phyloP scores from a whole-genome alignment of 495 filamentous ascomycete genomes.

The Penicillium fimorum region DNA sequence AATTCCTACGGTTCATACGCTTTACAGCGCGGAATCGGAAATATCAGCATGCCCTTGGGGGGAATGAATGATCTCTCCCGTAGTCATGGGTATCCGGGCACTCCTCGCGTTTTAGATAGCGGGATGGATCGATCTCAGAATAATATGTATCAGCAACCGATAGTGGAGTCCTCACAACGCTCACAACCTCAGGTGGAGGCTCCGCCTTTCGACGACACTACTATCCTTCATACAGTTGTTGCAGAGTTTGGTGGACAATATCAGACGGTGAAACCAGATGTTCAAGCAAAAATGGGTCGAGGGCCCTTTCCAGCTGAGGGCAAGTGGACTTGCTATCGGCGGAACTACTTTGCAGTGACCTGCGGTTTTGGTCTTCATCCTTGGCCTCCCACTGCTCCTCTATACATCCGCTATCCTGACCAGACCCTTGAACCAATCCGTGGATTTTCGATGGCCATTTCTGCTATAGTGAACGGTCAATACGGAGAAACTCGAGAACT shows the following conservation, averaged over 20 bases:
- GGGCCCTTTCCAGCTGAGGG: constrained; percentile 84
- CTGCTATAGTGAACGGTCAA: constrained; percentile 75
- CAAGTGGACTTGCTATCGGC: constrained; percentile 94
- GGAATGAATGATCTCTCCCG: constrained; percentile 38
- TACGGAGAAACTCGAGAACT: constrained; percentile 79
- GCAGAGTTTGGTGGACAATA: constrained; percentile 42
- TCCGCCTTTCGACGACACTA: constrained; percentile 60
- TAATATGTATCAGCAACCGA: constrained; percentile 31
- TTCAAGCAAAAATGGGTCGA: constrained; percentile 85
- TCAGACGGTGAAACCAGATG: constrained; percentile 67
- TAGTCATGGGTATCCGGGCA: constrained; percentile 33
- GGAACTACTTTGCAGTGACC: constrained; percentile 90
- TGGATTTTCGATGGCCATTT: constrained; percentile 80
- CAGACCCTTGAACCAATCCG: constrained; percentile 58
- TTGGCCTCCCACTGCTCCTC: constrained; percentile 46
- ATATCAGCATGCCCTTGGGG: constrained; percentile 32
- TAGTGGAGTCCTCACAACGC: constrained; percentile 36
- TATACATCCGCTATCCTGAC: constrained; percentile 43
- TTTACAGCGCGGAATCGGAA: constrained; percentile 27
- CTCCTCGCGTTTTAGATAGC: constrained; percentile 37
- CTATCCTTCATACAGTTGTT: constrained; percentile 55
- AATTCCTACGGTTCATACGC: constrained; percentile 40
- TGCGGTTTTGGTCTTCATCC: constrained; percentile 72
- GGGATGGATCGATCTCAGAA: constrained; percentile 35
- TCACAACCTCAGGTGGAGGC: constrained; percentile 34